Conservation (phyloP, 2,329 filamentous ascomycete species). For the Cyphellophora europaea region DNA sequence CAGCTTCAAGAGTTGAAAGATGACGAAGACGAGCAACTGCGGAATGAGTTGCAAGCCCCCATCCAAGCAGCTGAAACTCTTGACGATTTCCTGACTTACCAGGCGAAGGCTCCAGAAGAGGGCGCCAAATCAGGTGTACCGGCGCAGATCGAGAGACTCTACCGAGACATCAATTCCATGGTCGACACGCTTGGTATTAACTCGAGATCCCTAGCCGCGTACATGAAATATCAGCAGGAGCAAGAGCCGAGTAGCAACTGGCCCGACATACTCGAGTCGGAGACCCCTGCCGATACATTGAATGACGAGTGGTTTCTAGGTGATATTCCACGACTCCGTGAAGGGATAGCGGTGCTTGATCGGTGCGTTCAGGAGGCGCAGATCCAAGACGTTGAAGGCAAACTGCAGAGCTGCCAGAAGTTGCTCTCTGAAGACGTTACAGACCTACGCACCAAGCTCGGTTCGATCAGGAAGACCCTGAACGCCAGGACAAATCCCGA, state of each 20-base stretch:
- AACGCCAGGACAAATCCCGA: conserved; percentile 60
- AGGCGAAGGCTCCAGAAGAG: conserved; percentile 34
- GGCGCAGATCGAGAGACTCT: conserved; percentile 40
- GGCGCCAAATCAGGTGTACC: conserved; percentile 35
- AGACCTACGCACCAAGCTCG: conserved; percentile 64
- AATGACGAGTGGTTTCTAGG: conserved; percentile 64
- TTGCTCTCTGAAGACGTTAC: conserved; percentile 58
- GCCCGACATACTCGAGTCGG: conserved; percentile 28
- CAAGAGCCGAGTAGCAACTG: conserved; percentile 44
- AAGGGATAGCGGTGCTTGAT: conserved; percentile 57
- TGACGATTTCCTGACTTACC: conserved; percentile 39
- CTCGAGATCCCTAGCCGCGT: conserved; percentile 53
- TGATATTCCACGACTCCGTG: conserved; percentile 62
- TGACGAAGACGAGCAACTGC: conserved; percentile 38
- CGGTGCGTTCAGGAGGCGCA: conserved; percentile 56
- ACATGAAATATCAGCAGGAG: conserved; percentile 39
- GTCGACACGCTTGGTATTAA: conserved; percentile 87
- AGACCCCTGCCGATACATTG: conserved; percentile 57
- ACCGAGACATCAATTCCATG: conserved; percentile 61
- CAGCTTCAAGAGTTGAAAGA: conserved; percentile 32
- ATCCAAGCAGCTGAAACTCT: conserved; percentile 33
- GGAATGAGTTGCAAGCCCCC: conserved; percentile 33
- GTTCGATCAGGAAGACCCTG: conserved; percentile 70
- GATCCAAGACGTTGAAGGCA: conserved; percentile 58
- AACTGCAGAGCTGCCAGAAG: conserved; percentile 58